Base-by-base conservation (phyloP, 2,329 filamentous ascomycete genomes). In the Zasmidium cellare region DNA sequence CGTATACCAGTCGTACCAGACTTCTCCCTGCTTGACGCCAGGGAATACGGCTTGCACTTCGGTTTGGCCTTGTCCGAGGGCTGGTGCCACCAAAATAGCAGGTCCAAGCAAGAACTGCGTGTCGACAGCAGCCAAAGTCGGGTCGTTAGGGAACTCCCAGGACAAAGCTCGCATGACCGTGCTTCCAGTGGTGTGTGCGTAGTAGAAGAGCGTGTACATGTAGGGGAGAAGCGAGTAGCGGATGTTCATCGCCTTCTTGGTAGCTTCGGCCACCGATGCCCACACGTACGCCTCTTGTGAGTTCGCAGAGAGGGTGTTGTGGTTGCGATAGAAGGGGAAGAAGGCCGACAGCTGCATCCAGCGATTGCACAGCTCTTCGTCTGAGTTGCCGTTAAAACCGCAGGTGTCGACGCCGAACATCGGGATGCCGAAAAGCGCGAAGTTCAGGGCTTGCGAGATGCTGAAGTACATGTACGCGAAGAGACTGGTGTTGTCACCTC, bases 1-100 rank as follows among this genome's bases (percentile, higher is more conserved):
- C n/a, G 82, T 88, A 72, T 91, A 91, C 88, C 88, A 92, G 71
- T 92, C 89, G 67, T 91, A 92, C 86, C 88, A 92, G 1, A 85
- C 72, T 44, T 84, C 82, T 22, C 78, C 85, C 1, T 80, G 73
- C 1, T 79, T 79, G 1, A 85, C 72, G 6, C 88, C 88, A 0
- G 89, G 89, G 71, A 92, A 91, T 2, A 90, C 82, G 24, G 86
- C 88, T 23, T 83, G 76, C 7, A 90, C 87, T 1, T 79, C 81
- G 0, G 76, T 82, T 18, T 83, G 82, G 7, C 83, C 85, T 61
- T 86, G 85, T 2, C 80, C 82, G 1, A 91, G 80, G 0, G 88
- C 87, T 0, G 89, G 89, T 0, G 84, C 84, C 25, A 92, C 80
- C 66, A 92, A 75, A 44, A 91, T 72, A 1, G 82, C 82, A 0